Evolutionary conservation across 345 rosid species (phyloP).

Genomic region (Fremontodendron californicum): DNA sequence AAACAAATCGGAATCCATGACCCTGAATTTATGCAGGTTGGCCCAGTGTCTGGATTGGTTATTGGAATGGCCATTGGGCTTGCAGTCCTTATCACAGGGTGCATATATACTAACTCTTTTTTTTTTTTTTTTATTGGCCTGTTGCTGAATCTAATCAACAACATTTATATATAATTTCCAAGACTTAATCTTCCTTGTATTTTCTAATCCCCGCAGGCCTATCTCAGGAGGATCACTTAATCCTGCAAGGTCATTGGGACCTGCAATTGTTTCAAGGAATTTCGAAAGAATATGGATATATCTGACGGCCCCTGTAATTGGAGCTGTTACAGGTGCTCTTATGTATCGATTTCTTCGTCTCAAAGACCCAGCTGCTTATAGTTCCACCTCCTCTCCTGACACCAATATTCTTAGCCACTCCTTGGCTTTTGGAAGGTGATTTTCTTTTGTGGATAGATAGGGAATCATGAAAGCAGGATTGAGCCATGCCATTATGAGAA

Average conservation of each 20-base stretch:
- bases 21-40: slow-evolving; percentile 40
- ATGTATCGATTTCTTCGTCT: slow-evolving; percentile 41
- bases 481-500: too few relatives aligned
- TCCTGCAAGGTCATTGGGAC: slow-evolving; percentile 91
- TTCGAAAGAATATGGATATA: slow-evolving; percentile 74
- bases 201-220: slow-evolving; percentile 48
- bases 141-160: background rate
- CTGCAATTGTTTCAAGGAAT: slow-evolving; percentile 70
- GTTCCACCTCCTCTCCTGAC: slow-evolving; percentile 31
- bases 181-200: too few relatives aligned
- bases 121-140: background rate
- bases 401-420: slow-evolving; percentile 24
- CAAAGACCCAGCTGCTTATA: slow-evolving; percentile 23
- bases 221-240: slow-evolving; percentile 92
- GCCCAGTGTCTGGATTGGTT: slow-evolving; percentile 55
- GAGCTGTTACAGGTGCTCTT: slow-evolving; percentile 61
- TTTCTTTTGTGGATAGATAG: too few relatives aligned
- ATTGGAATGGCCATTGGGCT: slow-evolving; percentile 67
- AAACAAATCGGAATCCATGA: background rate
- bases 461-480: too few relatives aligned
- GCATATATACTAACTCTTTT: background rate
- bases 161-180: background rate
- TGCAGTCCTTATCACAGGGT: slow-evolving; percentile 83
- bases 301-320: slow-evolving; percentile 59
- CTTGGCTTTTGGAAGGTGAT: slow-evolving; percentile 4